Conservation (phyloP, 163 green algal species). For the Smithsoniella earleae region DNA sequence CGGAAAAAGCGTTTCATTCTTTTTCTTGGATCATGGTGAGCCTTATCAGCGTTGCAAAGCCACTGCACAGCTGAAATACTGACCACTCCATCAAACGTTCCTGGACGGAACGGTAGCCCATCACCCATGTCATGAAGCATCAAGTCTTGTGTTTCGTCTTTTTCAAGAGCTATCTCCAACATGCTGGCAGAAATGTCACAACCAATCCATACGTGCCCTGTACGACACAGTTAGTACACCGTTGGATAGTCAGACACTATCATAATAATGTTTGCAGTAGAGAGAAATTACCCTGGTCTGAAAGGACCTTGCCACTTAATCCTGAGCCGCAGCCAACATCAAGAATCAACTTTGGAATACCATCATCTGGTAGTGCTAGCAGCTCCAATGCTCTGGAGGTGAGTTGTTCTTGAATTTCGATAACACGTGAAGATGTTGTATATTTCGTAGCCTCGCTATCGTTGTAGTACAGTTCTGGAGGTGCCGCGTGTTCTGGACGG, state of each 20-base stretch:
- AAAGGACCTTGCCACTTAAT: conserved; percentile 79
- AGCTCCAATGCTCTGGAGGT: conserved; percentile 89
- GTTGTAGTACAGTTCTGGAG: conserved; percentile 94
- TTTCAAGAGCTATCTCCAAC: conserved; percentile 79
- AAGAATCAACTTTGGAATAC: conserved; percentile 62
- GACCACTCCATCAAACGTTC: conserved; percentile 82
- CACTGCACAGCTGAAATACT: conserved; percentile 93
- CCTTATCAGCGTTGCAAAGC: conserved; percentile 93
- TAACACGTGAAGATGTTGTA: conserved; percentile 49
- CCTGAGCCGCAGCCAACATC: conserved; percentile 92
- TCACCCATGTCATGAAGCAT: conserved; percentile 82
- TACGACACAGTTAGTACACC: conserved; percentile 14
- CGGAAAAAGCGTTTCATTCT: conserved; percentile 73
- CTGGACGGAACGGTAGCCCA: conserved; percentile 69
- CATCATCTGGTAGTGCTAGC: conserved; percentile 77
- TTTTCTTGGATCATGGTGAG: conserved; percentile 43
- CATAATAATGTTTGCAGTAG: not conserved
- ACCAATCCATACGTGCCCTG: conserved; percentile 65
- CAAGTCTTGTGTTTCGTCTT: conserved; percentile 70
- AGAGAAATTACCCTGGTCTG: conserved; percentile 58
- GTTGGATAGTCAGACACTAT: not conserved
- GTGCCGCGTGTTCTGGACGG: conserved; percentile 77
- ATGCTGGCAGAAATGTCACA: conserved; percentile 83
- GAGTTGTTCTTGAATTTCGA: conserved; percentile 49
- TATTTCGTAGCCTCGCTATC: conserved; percentile 90